Evolutionary conservation across 768 basidiomycete species (phyloP).

Genomic region (Mycena latifolia): DNA sequence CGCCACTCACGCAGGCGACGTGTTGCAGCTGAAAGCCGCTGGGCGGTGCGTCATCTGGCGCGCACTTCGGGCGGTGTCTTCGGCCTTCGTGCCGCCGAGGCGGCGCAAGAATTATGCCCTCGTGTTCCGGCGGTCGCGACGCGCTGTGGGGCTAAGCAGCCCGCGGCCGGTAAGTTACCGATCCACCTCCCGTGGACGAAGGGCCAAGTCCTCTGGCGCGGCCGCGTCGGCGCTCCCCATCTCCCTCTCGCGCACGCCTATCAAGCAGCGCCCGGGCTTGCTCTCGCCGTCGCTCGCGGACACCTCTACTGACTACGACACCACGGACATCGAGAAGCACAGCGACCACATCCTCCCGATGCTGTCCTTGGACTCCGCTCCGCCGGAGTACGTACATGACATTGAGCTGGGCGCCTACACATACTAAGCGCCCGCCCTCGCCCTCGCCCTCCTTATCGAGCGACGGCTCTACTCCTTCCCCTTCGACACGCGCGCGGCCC

Average conservation of each 20-base stretch:
- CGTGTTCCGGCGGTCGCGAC: conserved; percentile 11
- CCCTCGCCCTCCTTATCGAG: no score
- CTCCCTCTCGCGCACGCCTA: conserved; percentile 1
- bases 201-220: neutral
- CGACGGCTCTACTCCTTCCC: no score
- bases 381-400: conserved; percentile 10
- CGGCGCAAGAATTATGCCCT: conserved; percentile 55
- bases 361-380: neutral
- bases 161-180: neutral
- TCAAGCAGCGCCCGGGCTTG: conserved; percentile 10
- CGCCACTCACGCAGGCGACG: no score
- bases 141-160: conserved; percentile 2
- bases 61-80: conserved; percentile 75
- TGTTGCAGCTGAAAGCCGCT: conserved; percentile 54
- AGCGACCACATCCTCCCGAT: neutral
- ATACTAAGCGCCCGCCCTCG: no score
- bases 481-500: no score
- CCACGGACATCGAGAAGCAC: neutral
- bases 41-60: conserved; percentile 58
- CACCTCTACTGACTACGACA: conserved; percentile 11
- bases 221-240: neutral
- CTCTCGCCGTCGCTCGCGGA: conserved; percentile 9
- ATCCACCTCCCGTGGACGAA: neutral
- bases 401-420: neutral
- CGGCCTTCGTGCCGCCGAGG: conserved; percentile 67